Percentiles rank a stretch among this genome's conserved stretches.
These are phyloP conservation scores for Eucalyptus guilfoylei DNA, from an alignment of 345 rosid species.

Conservation along the genomic window DNA sequence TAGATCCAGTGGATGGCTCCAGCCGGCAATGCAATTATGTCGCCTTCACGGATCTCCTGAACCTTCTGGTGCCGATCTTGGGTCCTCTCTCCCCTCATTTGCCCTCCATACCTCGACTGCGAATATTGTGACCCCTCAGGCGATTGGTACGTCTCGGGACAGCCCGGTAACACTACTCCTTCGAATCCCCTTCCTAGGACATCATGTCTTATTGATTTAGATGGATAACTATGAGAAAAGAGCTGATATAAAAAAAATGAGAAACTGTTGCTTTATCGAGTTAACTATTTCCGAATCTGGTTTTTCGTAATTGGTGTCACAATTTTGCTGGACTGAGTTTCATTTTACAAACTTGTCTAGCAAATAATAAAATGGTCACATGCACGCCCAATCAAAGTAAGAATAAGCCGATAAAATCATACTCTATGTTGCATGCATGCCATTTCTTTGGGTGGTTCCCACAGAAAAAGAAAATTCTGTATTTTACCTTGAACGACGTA, in stretches of 20 bases:
- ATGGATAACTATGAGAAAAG: background rate
- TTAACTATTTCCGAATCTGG: background rate
- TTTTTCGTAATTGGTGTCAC: background rate
- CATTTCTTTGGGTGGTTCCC: background rate
- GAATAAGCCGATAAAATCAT: background rate
- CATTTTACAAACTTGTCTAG: background rate
- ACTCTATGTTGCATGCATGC: background rate
- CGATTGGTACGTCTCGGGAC: conserved; percentile 23
- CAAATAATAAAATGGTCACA: background rate
- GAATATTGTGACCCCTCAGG: background rate
- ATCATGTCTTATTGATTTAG: background rate
- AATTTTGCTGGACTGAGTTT: background rate
- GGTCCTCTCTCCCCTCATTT: background rate
- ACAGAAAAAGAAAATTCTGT: background rate
- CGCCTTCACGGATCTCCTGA: conserved; percentile 18
- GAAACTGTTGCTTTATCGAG: background rate
- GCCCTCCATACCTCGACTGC: background rate
- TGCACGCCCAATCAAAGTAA: background rate
- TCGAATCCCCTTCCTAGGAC: conserved; percentile 14
- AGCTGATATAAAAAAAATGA: background rate
- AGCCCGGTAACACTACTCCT: conserved; percentile 19
- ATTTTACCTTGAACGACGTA: conserved; percentile 26
- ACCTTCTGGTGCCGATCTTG: conserved; percentile 21
- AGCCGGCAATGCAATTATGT: conserved; percentile 24
- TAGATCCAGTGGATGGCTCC: conserved; percentile 36